These are phyloP conservation scores for Boeremia lycopersici DNA, from an alignment of 2,329 filamentous ascomycete genomes.

Conservation along the genomic window DNA sequence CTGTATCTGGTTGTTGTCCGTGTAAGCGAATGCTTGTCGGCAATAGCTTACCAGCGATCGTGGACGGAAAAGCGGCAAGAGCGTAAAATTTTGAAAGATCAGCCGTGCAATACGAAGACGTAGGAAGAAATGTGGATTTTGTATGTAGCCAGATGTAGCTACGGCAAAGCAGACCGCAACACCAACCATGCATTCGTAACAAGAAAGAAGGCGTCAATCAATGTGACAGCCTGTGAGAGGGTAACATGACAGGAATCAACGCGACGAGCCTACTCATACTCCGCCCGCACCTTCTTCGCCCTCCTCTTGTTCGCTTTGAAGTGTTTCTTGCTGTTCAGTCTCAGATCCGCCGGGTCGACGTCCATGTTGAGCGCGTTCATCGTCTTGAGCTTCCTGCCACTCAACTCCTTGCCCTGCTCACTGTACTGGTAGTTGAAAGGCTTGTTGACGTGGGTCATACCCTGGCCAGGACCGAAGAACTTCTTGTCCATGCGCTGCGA, in stretches of 20 bases:
- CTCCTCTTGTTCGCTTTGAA: slow-evolving; percentile 78
- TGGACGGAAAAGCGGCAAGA: neutral
- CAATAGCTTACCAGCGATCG: neutral
- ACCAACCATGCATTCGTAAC: slow-evolving; percentile 12
- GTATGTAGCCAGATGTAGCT: neutral
- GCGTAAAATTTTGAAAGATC: neutral
- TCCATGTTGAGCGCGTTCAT: slow-evolving; percentile 85
- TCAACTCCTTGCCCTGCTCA: slow-evolving; percentile 82
- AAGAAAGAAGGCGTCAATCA: neutral
- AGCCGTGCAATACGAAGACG: neutral
- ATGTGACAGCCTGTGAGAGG: neutral
- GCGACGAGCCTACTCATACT: slow-evolving; percentile 40
- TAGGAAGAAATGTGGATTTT: slow-evolving; percentile 1
- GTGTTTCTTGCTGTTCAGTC: slow-evolving; percentile 84
- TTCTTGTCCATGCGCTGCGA: slow-evolving; percentile 79
- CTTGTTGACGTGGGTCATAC: slow-evolving; percentile 69
- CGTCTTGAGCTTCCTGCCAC: slow-evolving; percentile 79
- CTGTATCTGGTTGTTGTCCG: slow-evolving; percentile 1
- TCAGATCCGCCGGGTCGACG: slow-evolving; percentile 79
- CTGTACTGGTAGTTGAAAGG: slow-evolving; percentile 92
- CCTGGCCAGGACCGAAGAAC: slow-evolving; percentile 78
- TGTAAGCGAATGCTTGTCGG: slow-evolving; percentile 6
- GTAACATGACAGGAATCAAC: neutral
- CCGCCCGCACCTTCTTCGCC: slow-evolving; percentile 58
- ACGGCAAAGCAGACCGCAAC: slow-evolving; percentile 4